These are phyloP conservation scores for Nemania sp. DNA, from an alignment of 2,329 filamentous ascomycete species.

Conservation along the genomic window DNA sequence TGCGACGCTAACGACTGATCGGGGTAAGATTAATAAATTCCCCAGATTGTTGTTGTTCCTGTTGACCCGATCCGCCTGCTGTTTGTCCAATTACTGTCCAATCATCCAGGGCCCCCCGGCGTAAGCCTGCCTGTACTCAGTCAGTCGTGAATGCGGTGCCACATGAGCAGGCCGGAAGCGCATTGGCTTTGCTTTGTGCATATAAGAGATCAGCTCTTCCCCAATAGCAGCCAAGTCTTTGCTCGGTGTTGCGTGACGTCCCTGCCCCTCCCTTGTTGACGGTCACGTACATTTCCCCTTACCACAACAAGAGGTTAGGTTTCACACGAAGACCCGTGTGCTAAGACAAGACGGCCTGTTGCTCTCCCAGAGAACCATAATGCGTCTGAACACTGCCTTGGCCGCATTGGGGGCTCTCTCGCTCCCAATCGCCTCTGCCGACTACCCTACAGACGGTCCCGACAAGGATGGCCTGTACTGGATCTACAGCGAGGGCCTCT, in stretches of 20 bases:
- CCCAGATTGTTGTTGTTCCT: constrained; percentile 21
- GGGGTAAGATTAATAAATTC: constrained; percentile 32
- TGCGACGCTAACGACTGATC: constrained; percentile 31
- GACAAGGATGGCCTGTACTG: constrained; percentile 71
- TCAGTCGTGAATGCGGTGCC: too few relatives aligned
- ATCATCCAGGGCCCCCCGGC: constrained; percentile 19
- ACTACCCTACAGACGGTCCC: constrained; percentile 42
- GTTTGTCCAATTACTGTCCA: constrained; percentile 1
- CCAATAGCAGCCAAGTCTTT: constrained; percentile 14
- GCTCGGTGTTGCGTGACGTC: constrained; percentile 12
- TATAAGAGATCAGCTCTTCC: constrained; percentile 31
- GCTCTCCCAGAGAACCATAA: constrained; percentile 15
- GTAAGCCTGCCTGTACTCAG: neutral
- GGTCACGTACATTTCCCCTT: neutral
- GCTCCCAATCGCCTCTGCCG: constrained; percentile 38
- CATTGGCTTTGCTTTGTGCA: constrained; percentile 5
- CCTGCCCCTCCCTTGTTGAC: constrained; percentile 27
- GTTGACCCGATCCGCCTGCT: constrained; percentile 16
- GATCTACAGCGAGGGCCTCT: constrained; percentile 67
- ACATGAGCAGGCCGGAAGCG: neutral
- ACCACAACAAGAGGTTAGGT: constrained; percentile 1
- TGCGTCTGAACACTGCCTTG: constrained; percentile 37
- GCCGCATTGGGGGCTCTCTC: constrained; percentile 38
- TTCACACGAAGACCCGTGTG: neutral
- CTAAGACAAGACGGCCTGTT: neutral